These are phyloP conservation scores for Hyaloscypha finlandica DNA, from an alignment of 495 filamentous ascomycete species.

Conservation along the genomic window DNA sequence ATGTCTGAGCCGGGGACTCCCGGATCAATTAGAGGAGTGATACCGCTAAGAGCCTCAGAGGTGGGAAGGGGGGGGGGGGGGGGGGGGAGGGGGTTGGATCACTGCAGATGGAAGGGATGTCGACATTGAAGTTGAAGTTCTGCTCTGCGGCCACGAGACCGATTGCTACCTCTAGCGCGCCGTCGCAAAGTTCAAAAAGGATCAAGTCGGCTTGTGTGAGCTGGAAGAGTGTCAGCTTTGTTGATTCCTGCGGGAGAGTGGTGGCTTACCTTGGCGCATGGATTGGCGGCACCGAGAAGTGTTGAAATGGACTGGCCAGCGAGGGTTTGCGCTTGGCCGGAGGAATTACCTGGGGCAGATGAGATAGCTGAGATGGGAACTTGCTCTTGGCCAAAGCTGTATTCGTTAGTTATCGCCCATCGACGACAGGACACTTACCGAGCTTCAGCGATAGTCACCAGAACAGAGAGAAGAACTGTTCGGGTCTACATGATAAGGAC, in stretches of 20 bases:
- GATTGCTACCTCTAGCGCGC: constrained; percentile 54
- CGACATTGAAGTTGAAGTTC: constrained; percentile 64
- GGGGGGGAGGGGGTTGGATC: too few species aligned
- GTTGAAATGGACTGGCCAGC: constrained; percentile 25
- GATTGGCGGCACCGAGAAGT: constrained; percentile 32
- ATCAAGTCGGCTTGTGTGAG: constrained; percentile 55
- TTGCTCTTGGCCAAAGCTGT: constrained; percentile 34
- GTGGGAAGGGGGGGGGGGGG: too few species aligned
- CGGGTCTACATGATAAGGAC: constrained; percentile 29
- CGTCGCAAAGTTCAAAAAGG: constrained; percentile 53
- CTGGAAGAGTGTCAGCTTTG: constrained; percentile 12
- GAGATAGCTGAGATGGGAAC: constrained; percentile 28
- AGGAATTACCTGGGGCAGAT: constrained; percentile 13
- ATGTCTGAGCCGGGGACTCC: constrained; percentile 50
- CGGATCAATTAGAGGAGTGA: constrained; percentile 62
- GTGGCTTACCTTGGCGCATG: constrained; percentile 30
- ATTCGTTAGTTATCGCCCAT: background rate
- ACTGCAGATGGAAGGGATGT: constrained; percentile 56
- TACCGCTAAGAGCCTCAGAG: constrained; percentile 56
- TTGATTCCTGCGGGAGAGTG: background rate
- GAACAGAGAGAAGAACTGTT: constrained; percentile 27
- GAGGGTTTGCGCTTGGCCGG: constrained; percentile 31
- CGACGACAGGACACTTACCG: constrained; percentile 18
- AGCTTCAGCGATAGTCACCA: constrained; percentile 27
- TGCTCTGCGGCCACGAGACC: constrained; percentile 65